Evolutionary conservation across 2,329 filamentous ascomycete genomes (phyloP).

Genomic region (Diplodia seriata): DNA sequence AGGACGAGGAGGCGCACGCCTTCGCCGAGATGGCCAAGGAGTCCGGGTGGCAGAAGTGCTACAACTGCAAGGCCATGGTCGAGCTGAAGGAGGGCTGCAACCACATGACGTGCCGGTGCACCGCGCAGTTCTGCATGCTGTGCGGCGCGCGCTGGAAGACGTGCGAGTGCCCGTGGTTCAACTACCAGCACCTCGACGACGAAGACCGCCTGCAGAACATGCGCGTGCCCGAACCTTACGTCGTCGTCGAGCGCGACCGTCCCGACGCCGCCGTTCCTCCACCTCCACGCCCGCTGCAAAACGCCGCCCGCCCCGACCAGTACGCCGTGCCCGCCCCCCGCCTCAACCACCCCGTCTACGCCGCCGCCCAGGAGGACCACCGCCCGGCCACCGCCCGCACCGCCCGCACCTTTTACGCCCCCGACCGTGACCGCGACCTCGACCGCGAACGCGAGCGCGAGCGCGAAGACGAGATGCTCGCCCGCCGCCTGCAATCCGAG

Average conservation of each 20-base stretch:
- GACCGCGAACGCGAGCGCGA: conserved; percentile 46
- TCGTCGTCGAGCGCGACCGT: conserved; percentile 55
- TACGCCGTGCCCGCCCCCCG: conserved; percentile 44
- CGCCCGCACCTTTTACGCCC: conserved; percentile 39
- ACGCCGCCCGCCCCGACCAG: conserved; percentile 36
- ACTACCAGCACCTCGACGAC: conserved; percentile 60
- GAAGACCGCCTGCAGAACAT: conserved; percentile 53
- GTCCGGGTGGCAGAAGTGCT: conserved; percentile 77
- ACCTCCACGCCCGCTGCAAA: conserved; percentile 37
- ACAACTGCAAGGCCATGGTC: conserved; percentile 74
- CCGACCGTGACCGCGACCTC: conserved; percentile 40
- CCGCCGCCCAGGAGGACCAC: conserved; percentile 41
- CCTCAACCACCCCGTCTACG: conserved; percentile 36
- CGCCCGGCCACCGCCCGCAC: conserved; percentile 37
- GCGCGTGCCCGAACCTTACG: conserved; percentile 52
- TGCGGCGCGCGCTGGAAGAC: conserved; percentile 83
- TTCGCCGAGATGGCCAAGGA: conserved; percentile 71
- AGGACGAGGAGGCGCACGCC: conserved; percentile 68
- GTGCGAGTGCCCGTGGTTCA: conserved; percentile 84
- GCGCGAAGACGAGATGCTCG: conserved; percentile 57
- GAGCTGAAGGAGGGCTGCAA: conserved; percentile 84
- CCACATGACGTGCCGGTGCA: conserved; percentile 87
- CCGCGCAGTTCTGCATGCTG: conserved; percentile 85
- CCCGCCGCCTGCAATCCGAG: conserved; percentile 59
- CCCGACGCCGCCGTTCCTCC: conserved; percentile 45